These are phyloP conservation scores for Brassica cretica DNA, from an alignment of 345 rosid genomes.

Conservation along the genomic window DNA sequence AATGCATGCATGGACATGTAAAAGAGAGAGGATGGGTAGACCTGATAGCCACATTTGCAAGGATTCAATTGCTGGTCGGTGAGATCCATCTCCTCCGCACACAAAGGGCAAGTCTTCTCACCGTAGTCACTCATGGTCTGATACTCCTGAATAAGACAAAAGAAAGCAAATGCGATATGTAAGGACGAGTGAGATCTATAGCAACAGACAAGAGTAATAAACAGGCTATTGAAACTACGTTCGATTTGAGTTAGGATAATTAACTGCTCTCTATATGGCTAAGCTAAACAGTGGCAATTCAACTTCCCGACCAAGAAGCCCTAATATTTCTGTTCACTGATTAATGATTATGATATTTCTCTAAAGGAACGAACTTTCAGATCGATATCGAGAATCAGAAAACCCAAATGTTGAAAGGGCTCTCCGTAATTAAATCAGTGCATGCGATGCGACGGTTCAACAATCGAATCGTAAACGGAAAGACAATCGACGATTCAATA, in stretches of 20 bases:
- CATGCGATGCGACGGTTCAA: constrained; percentile 29
- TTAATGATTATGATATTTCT: constrained; percentile 4
- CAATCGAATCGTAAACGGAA: constrained; percentile 7
- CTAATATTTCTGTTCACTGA: background rate
- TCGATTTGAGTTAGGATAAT: background rate
- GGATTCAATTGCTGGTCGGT: constrained; percentile 95
- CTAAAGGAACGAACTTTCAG: constrained; percentile 37
- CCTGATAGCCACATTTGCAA: constrained; percentile 97
- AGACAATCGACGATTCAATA: constrained; percentile 6
- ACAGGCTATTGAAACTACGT: background rate
- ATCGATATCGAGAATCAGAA: background rate
- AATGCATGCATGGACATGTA: background rate
- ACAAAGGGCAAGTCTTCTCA: constrained; percentile 86
- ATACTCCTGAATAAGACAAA: constrained; percentile 31
- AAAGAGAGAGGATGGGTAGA: constrained; percentile 29
- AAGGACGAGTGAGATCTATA: constrained; percentile 1
- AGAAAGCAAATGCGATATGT: background rate
- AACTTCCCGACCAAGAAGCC: constrained; percentile 5
- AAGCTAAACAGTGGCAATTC: background rate
- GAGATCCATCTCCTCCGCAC: constrained; percentile 92
- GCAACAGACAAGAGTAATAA: background rate
- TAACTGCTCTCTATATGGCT: background rate
- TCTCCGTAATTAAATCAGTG: constrained; percentile 13
- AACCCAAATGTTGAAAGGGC: background rate
- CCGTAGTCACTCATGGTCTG: constrained; percentile 76